phyloP scores from a whole-genome alignment of 1,284 basidiomycete genomes.

The Salmacisia buchloeana region DNA sequence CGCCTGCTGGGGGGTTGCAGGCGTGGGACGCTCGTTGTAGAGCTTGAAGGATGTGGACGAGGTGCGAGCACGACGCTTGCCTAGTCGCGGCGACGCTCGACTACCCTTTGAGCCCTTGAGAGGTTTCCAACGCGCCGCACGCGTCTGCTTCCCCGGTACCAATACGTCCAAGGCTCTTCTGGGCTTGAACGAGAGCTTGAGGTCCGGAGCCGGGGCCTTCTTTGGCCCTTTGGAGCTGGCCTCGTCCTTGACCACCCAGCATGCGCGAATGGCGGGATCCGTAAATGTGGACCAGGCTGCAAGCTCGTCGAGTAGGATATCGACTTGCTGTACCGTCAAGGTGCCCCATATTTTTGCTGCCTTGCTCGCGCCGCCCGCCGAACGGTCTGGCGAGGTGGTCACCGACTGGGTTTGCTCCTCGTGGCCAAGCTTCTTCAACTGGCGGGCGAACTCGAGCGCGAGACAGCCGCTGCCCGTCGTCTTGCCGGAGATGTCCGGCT shows the following conservation, averaged over 20 bases:
- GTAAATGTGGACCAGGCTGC: background rate
- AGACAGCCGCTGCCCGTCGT: background rate
- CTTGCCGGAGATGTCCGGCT: background rate
- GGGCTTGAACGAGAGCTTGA: no score
- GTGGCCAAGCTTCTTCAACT: background rate
- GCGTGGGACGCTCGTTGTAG: background rate
- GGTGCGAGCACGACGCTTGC: no score
- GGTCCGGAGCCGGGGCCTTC: background rate
- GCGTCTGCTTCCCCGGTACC: no score
- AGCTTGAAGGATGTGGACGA: background rate
- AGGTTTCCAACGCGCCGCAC: no score
- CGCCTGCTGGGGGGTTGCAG: background rate
- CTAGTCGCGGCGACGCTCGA: no score
- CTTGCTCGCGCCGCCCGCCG: no score
- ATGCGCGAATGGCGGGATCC: background rate
- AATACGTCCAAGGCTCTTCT: no score
- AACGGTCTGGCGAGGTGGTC: no score
- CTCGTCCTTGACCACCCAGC: background rate
- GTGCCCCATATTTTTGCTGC: background rate
- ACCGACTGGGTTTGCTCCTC: background rate
- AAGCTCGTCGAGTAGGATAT: slow-evolving; percentile 6
- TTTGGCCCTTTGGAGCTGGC: background rate
- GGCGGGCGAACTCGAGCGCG: background rate
- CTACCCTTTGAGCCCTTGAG: no score
- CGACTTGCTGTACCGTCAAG: background rate